Evolutionary conservation across 1,284 basidiomycete genomes (phyloP), one percentile per base, ranked within the genome.

Genomic region (Anthracocystis setariae): DNA sequence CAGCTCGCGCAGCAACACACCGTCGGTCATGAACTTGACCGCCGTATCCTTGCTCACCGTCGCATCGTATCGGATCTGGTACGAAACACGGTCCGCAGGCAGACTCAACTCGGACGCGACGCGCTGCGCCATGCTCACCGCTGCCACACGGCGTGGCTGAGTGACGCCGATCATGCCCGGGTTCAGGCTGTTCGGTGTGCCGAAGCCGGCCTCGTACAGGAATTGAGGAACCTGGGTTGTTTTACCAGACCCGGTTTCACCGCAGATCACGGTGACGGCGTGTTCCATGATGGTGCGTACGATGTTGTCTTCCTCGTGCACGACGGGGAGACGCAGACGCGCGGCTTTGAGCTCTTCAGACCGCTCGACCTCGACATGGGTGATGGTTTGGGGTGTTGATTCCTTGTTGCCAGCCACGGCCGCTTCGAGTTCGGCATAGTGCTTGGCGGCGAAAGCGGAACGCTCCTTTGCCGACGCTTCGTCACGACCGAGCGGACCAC

Each of bases 1-100:
- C 21, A 98, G 86, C 83, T 99, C 96, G 58, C 96, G 90, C 12
- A 98, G 86, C 23, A 99, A 85, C 15, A 98, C 93, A 86, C 96
- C 96, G 79, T 99, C 96, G 2, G 96, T 99, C 95, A 98, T 98
- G 86, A 98, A 99, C 84, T 98, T 98, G 86, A 98, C 93, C 8
- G 89, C 89, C 0, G 96, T 99, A 23, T 89, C 87, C 0, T 92
- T 87, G 3, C 92, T 92, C 0, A 93, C 91, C 0, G 93, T 97
- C 0, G 92, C 92, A 68, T 97, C 95, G 83, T 98, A 98, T 59
- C 96, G 91, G 68, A 99, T 96, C 84, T 98, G 94, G 84, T 98
- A 93, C 0, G 95, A 94, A 2, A 98, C 92, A 20, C 88, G 86
- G 1, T 90, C 90, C 0, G 91, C 88, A 0, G 90, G 87, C 9